phyloP scores from a whole-genome alignment of 164 flowering plant species.

The Umbilicus rupestris region DNA sequence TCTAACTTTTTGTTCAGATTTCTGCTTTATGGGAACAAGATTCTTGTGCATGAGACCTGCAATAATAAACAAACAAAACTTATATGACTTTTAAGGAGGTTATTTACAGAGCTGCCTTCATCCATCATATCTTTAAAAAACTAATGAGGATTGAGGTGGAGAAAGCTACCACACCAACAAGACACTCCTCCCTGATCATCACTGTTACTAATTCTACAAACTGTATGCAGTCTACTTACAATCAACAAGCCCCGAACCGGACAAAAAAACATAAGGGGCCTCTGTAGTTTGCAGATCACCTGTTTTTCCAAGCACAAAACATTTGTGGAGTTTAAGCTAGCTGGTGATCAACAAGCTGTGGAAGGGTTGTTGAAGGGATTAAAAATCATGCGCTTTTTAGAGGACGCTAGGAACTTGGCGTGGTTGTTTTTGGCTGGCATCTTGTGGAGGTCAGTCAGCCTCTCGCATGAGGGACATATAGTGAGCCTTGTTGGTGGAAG shows the following conservation, averaged over 20 bases:
- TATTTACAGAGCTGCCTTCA: background rate
- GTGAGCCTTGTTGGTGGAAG: conserved; percentile 42
- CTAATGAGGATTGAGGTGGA: conserved; percentile 4
- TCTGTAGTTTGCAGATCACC: background rate
- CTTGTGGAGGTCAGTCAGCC: background rate
- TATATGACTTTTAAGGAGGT: background rate
- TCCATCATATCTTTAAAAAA: background rate
- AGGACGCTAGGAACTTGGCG: background rate
- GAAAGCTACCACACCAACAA: background rate
- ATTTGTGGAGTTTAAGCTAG: too few species aligned
- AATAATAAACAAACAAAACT: too few species aligned
- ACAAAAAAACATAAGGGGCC: background rate
- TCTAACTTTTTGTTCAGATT: too few species aligned
- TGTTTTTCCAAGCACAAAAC: background rate
- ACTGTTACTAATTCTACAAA: background rate
- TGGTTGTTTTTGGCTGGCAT: background rate
- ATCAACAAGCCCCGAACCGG: background rate
- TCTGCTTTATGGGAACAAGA: too few species aligned
- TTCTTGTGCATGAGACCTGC: too few species aligned
- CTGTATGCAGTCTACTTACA: background rate
- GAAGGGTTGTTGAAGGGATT: background rate
- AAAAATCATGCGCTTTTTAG: background rate
- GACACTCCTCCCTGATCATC: background rate
- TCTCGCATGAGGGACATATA: conserved; percentile 61
- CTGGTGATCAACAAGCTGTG: background rate